Percentiles rank a stretch among this genome's conserved stretches.
phyloP scores from a whole-genome alignment of 805 yeast genomes.

The Maudiozyma bulderi region DNA sequence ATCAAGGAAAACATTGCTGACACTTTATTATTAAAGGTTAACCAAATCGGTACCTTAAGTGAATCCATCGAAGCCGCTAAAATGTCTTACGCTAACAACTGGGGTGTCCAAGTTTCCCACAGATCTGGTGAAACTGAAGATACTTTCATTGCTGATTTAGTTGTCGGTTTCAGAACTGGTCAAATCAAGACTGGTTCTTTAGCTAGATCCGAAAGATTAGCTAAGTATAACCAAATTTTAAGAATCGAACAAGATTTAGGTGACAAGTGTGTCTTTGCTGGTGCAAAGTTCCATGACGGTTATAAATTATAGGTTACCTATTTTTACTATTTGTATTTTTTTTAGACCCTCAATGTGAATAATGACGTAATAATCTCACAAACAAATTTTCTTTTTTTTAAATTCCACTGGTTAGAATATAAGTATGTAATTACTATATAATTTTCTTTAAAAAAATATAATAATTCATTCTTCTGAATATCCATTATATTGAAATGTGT shows the following conservation, averaged over 20 bases:
- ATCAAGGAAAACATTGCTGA: slow-evolving; percentile 92
- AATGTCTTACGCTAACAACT: slow-evolving; percentile 85
- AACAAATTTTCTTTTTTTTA: too few relatives aligned
- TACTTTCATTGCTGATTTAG: slow-evolving; percentile 92
- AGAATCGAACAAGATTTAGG: slow-evolving; percentile 98
- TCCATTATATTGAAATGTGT: too few relatives aligned
- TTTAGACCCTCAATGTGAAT: background rate
- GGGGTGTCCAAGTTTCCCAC: slow-evolving; percentile 40
- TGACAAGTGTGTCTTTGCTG: slow-evolving; percentile 92
- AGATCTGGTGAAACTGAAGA: slow-evolving; percentile 94
- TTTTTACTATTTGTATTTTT: background rate
- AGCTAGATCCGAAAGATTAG: slow-evolving; percentile 98
- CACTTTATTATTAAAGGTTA: slow-evolving; percentile 91
- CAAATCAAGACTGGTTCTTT: slow-evolving; percentile 99
- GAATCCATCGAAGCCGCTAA: slow-evolving; percentile 95
- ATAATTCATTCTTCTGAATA: too few relatives aligned
- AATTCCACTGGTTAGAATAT: too few relatives aligned
- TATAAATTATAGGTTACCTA: slow-evolving; percentile 26
- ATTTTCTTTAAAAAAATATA: too few relatives aligned
- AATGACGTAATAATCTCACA: too few relatives aligned
- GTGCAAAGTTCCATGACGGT: slow-evolving; percentile 69
- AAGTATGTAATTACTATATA: too few relatives aligned
- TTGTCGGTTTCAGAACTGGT: slow-evolving; percentile 96
- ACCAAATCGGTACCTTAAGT: slow-evolving; percentile 93
- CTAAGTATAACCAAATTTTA: slow-evolving; percentile 94